Percentiles rank a stretch among this genome's conserved stretches.
Conservation (phyloP, 225 moss, liverwort and hornwort species). For the Neckera pumila region DNA sequence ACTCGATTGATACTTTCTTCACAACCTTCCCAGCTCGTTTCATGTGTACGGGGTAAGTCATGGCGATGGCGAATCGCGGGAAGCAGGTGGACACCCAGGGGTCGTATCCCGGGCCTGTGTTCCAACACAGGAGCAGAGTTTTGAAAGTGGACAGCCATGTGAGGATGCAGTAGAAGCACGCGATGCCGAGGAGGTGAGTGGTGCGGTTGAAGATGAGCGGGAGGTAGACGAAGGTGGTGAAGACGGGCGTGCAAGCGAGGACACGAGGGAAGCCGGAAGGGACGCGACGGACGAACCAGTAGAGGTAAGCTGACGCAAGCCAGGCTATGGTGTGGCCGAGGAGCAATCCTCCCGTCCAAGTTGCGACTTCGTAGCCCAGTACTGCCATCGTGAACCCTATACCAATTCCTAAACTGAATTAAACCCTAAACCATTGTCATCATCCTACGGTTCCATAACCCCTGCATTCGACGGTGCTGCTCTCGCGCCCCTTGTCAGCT, state of each 20-base stretch:
- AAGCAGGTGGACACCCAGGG: slow-evolving; percentile 32
- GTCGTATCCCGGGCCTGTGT: slow-evolving; percentile 40
- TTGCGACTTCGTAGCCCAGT: slow-evolving; percentile 7
- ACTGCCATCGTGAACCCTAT: slow-evolving; percentile 9
- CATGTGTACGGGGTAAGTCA: slow-evolving; percentile 46
- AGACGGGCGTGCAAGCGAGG: slow-evolving; percentile 9
- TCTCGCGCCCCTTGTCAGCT: neutral
- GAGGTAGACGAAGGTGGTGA: slow-evolving; percentile 4
- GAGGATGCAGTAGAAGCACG: slow-evolving; percentile 19
- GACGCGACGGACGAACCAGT: slow-evolving; percentile 18
- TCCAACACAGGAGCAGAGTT: slow-evolving; percentile 36
- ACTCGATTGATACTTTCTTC: neutral
- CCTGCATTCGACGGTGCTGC: neutral
- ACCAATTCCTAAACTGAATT: neutral
- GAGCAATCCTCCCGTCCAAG: slow-evolving; percentile 29
- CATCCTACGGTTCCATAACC: neutral
- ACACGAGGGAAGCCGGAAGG: slow-evolving; percentile 15
- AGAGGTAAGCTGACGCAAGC: slow-evolving; percentile 27
- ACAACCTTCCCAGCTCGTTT: slow-evolving; percentile 14
- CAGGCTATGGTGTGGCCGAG: slow-evolving; percentile 2
- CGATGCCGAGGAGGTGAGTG: slow-evolving; percentile 18
- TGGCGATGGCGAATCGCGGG: slow-evolving; percentile 33
- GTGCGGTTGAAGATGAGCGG: slow-evolving; percentile 36
- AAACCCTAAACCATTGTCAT: neutral
- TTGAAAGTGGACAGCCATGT: slow-evolving; percentile 48